Conservation (phyloP, 2,329 filamentous ascomycete species). For the Aureobasidium subglaciale region DNA sequence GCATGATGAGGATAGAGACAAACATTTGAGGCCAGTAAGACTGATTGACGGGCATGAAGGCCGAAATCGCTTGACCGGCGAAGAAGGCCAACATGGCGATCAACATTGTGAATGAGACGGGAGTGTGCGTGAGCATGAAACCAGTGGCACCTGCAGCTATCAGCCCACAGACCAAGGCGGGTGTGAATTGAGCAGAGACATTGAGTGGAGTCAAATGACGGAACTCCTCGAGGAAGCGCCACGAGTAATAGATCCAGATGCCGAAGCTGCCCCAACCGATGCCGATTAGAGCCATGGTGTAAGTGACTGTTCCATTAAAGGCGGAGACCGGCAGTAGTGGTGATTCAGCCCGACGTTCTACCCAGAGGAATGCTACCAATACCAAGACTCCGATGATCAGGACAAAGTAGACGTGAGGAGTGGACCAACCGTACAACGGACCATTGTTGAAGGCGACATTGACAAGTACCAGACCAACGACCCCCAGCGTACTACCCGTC, state of each 20-base stretch:
- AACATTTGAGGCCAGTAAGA: constrained; percentile 33
- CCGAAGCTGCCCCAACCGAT: constrained; percentile 68
- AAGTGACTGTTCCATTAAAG: constrained; percentile 26
- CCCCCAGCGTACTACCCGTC: constrained; percentile 42
- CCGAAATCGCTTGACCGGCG: constrained; percentile 26
- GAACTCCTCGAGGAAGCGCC: constrained; percentile 28
- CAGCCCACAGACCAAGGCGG: constrained; percentile 29
- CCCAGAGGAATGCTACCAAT: constrained; percentile 46
- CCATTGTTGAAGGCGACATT: constrained; percentile 64
- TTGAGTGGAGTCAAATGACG: constrained; percentile 28
- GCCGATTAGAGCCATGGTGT: constrained; percentile 46
- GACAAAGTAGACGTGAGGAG: constrained; percentile 49
- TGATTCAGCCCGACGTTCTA: constrained; percentile 25
- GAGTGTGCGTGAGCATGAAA: constrained; percentile 32
- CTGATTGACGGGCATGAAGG: constrained; percentile 28
- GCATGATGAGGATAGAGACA: constrained; percentile 30
- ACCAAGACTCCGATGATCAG: constrained; percentile 53
- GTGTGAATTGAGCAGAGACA: constrained; percentile 28
- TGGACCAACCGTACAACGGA: constrained; percentile 51
- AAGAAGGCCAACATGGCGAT: constrained; percentile 31
- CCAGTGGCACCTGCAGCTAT: constrained; percentile 31
- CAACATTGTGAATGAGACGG: constrained; percentile 32
- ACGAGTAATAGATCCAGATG: constrained; percentile 33
- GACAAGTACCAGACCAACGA: constrained; percentile 52
- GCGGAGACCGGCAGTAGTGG: constrained; percentile 26